Percentiles rank a stretch among this genome's conserved stretches.
These are phyloP conservation scores for Fragilaria crotonensis DNA, from an alignment of 108 stramenopile genomes.

Conservation along the genomic window DNA sequence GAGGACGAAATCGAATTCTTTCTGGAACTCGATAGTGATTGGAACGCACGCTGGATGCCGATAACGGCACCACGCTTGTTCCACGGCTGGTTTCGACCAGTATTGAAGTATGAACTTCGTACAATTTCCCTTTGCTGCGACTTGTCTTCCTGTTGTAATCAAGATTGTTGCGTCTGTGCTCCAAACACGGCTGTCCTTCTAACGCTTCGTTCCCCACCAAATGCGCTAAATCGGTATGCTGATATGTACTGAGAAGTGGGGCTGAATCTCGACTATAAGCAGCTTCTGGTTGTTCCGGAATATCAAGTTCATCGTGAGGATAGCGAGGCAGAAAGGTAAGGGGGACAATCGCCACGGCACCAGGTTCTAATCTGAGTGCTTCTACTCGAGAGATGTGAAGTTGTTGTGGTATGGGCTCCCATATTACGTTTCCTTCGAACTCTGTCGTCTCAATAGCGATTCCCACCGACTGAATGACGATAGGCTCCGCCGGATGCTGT, in stretches of 20 bases:
- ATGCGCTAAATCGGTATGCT: not conserved
- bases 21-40: constrained; percentile 36
- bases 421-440: constrained; percentile 6
- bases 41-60: constrained; percentile 19
- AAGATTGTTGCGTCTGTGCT: not conserved
- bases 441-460: constrained; percentile 26
- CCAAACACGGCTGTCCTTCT: not conserved
- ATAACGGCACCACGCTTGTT: constrained; percentile 19
- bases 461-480: constrained; percentile 36
- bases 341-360: constrained; percentile 39
- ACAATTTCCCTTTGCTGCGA: not conserved
- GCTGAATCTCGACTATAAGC: not conserved
- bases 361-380: constrained; percentile 27
- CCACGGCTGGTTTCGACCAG: constrained; percentile 34
- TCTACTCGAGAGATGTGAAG: constrained; percentile 30
- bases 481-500: constrained; percentile 21
- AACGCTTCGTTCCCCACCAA: not conserved
- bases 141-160: not conserved
- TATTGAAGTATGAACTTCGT: constrained; percentile 27
- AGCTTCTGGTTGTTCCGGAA: not conserved
- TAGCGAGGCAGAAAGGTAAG: constrained; percentile 40
- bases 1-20: constrained; percentile 28
- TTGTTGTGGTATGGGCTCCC: constrained; percentile 22
- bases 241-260: not conserved
- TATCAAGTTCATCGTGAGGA: constrained; percentile 10